These are phyloP conservation scores for Bathelium albidoporum DNA, from an alignment of 495 filamentous ascomycete genomes.

Conservation along the genomic window DNA sequence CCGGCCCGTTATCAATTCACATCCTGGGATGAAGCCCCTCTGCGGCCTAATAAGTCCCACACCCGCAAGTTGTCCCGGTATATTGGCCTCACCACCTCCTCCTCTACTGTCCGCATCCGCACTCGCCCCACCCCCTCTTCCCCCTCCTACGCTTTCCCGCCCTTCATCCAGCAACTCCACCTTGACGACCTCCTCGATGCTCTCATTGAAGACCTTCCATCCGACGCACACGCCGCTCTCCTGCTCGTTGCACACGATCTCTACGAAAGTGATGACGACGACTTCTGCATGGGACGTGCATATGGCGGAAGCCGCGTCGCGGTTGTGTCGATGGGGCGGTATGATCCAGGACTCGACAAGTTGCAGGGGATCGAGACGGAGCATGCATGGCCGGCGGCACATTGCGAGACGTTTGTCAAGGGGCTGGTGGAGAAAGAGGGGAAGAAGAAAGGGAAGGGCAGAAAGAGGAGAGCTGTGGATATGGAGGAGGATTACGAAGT, in stretches of 20 bases:
- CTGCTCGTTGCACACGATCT: conserved; percentile 52
- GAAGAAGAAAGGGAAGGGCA: background rate
- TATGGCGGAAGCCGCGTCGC: conserved; percentile 53
- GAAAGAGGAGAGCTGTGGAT: background rate
- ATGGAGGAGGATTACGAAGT: no score
- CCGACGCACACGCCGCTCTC: conserved; percentile 50
- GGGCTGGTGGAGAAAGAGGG: conserved; percentile 13
- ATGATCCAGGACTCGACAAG: conserved; percentile 45
- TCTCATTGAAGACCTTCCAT: conserved; percentile 43
- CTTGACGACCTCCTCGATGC: conserved; percentile 55
- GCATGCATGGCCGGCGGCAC: conserved; percentile 55
- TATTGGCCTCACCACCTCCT: conserved; percentile 36
- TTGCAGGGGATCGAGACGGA: conserved; percentile 34
- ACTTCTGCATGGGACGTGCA: conserved; percentile 57
- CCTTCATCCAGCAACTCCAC: conserved; percentile 40
- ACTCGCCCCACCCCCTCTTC: conserved; percentile 40
- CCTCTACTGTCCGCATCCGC: conserved; percentile 42
- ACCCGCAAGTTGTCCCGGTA: conserved; percentile 6
- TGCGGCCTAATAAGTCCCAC: background rate
- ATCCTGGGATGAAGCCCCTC: conserved; percentile 32
- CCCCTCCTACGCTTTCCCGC: conserved; percentile 28
- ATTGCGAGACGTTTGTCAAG: conserved; percentile 45
- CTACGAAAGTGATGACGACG: conserved; percentile 57
- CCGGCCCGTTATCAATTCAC: conserved; percentile 33
- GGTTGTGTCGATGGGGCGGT: conserved; percentile 50